Conservation (phyloP, 805 yeast genomes). For the Starmerella bombi region DNA sequence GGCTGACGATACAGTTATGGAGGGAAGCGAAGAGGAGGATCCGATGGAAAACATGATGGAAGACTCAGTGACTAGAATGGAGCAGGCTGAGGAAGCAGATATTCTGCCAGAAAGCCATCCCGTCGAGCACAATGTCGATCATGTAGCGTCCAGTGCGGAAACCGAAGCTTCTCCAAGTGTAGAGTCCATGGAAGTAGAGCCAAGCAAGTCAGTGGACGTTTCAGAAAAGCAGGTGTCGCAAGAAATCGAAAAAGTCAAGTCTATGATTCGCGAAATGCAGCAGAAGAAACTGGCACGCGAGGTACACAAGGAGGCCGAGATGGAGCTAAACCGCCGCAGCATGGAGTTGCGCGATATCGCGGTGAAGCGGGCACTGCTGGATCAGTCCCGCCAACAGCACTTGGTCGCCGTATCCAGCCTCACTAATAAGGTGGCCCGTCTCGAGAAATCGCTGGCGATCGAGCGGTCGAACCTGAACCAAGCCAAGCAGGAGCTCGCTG, state of each 20-base stretch:
- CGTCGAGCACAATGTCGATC: too few species aligned
- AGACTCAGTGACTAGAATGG: not conserved
- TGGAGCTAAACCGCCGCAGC: not conserved
- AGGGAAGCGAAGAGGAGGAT: not conserved
- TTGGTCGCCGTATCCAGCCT: not conserved
- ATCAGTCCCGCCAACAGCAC: conserved; percentile 2
- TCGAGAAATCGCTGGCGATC: conserved; percentile 10
- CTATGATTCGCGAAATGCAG: conserved; percentile 6
- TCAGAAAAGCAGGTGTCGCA: too few species aligned
- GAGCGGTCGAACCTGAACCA: conserved; percentile 5
- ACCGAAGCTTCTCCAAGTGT: too few species aligned
- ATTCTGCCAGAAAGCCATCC: too few species aligned
- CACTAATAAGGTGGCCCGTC: conserved; percentile 7
- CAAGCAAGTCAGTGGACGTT: too few species aligned
- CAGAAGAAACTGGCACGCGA: conserved; percentile 4
- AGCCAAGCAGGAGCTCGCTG: conserved; percentile 6
- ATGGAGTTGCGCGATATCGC: conserved; percentile 11
- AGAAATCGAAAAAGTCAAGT: conserved; percentile 7
- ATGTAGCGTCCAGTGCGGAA: too few species aligned
- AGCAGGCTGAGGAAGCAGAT: not conserved
- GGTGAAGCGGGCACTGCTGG: conserved; percentile 8
- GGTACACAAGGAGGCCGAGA: conserved; percentile 3
- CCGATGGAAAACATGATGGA: not conserved
- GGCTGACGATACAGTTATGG: too few species aligned
- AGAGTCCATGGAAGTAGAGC: too few species aligned